Evolutionary conservation across 2,329 filamentous ascomycete genomes (phyloP).

Genomic region (Calonectria hongkongensis): DNA sequence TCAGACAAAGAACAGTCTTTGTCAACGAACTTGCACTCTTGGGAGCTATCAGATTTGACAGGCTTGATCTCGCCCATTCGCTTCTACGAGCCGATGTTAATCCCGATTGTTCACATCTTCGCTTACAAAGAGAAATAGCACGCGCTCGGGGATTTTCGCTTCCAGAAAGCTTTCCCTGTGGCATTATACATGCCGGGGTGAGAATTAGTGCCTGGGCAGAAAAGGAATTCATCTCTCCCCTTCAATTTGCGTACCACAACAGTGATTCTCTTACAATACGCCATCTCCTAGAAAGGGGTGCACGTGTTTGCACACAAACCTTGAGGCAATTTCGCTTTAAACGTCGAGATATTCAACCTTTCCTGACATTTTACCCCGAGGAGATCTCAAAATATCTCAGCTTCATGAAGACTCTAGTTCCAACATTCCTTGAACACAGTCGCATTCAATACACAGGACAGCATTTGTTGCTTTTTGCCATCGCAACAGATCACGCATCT

Average conservation of each 20-base stretch:
- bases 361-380: not conserved
- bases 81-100: not conserved
- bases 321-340: no score
- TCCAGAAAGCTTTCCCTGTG: not conserved
- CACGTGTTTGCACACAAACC: not conserved
- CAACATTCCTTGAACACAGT: not conserved
- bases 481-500: not conserved
- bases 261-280: not conserved
- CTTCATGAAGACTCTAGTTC: not conserved
- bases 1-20: not conserved
- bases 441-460: not conserved
- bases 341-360: not conserved
- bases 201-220: not conserved
- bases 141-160: not conserved
- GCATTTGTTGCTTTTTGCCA: not conserved
- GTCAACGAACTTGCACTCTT: not conserved
- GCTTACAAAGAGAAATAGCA: not conserved
- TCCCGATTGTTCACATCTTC: not conserved
- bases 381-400: not conserved
- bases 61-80: not conserved
- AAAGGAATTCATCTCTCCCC: not conserved
- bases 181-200: not conserved
- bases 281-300: not conserved
- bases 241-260: not conserved
- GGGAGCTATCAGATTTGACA: not conserved